Evolutionary conservation across 2,329 filamentous ascomycete genomes (phyloP).

Genomic region (Colletotrichum kahawae): DNA sequence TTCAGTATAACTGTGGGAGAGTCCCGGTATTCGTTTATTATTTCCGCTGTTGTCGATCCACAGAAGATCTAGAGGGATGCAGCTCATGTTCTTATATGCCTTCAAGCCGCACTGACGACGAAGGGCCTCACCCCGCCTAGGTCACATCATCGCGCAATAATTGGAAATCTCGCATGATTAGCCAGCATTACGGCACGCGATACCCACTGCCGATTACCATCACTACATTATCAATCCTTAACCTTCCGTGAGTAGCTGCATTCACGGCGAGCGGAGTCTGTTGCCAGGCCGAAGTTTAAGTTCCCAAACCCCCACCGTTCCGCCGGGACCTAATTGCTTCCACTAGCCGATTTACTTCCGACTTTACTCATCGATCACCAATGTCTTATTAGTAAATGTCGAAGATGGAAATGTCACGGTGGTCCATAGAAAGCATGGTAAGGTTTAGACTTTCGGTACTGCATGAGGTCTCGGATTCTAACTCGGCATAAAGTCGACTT

Average conservation of each 20-base stretch:
- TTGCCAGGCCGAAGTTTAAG: background rate
- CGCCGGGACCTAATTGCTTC: background rate
- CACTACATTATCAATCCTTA: background rate
- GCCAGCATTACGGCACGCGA: background rate
- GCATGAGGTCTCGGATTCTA: background rate
- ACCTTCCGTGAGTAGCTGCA: background rate
- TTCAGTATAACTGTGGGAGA: background rate
- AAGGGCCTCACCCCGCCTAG: background rate
- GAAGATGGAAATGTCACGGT: background rate
- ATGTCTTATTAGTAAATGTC: background rate
- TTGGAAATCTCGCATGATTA: background rate
- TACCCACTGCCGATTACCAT: background rate
- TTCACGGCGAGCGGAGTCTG: background rate
- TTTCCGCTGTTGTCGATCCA: background rate
- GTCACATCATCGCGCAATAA: constrained; percentile 9
- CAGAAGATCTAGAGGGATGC: background rate
- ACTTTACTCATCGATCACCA: background rate
- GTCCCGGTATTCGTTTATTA: background rate
- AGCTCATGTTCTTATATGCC: background rate
- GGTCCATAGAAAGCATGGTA: background rate
- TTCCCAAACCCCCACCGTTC: background rate
- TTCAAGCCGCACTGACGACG: background rate
- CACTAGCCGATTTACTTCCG: background rate
- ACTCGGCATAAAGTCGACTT: background rate
- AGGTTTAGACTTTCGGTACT: background rate